These are phyloP conservation scores for Polyporus arcularius DNA, from an alignment of 768 basidiomycete genomes.

Conservation along the genomic window DNA sequence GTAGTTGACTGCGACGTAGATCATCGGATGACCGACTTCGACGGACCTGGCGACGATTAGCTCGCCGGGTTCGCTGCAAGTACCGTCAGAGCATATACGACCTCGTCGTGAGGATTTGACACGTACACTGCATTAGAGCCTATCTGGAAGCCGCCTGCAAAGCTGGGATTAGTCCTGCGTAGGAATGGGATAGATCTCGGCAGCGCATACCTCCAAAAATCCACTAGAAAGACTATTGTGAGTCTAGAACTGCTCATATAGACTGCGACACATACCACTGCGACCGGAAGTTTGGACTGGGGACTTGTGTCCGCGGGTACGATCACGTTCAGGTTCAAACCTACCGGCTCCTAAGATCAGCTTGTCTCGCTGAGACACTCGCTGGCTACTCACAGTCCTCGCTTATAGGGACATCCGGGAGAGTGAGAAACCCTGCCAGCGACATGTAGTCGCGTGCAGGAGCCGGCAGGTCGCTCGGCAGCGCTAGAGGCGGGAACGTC, in stretches of 20 bases:
- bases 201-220: constrained; percentile 4
- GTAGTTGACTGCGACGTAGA: constrained; percentile 59
- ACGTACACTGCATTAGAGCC: constrained; percentile 10
- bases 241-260: not conserved
- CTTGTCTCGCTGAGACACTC: too few relatives aligned
- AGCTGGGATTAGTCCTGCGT: not conserved
- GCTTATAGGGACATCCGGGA: not conserved
- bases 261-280: not conserved
- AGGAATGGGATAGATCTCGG: not conserved
- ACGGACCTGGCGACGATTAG: constrained; percentile 47
- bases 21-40: constrained; percentile 44
- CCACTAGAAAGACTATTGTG: not conserved
- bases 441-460: not conserved
- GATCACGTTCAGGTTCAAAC: constrained; percentile 55
- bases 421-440: not conserved
- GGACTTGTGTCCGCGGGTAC: constrained; percentile 43
- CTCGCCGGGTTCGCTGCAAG: constrained; percentile 41
- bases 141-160: constrained; percentile 5
- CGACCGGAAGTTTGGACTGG: constrained; percentile 11
- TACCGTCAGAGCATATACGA: not conserved
- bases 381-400: constrained; percentile 18
- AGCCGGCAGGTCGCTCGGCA: constrained; percentile 2
- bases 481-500: not conserved
- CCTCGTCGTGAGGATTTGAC: not conserved
- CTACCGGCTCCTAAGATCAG: constrained; percentile 23